Evolutionary conservation across 139 green algal species (phyloP), one percentile per base, ranked within the genome.

Genomic region (Tetradesmus obliquus): DNA sequence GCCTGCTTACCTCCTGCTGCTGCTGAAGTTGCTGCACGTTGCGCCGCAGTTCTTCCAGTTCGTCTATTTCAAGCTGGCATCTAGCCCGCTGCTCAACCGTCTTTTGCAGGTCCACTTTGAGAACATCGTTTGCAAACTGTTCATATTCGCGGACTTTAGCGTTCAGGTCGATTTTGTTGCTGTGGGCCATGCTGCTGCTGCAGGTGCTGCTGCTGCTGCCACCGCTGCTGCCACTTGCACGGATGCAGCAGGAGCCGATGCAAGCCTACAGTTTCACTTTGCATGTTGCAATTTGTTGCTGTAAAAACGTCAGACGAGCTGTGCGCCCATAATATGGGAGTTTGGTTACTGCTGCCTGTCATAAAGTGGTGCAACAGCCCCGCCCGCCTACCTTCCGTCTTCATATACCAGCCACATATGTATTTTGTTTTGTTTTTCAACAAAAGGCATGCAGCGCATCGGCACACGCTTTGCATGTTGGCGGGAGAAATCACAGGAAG

Each of bases 81-180:
- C 10, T 54, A 24, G 90, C 90, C 32, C 84, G 84, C 51, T 74
- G 84, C 24, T 84, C 32, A 7, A 84, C 62, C 2, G 90, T 66
- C 8, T 69, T 54, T 20, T 92, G 69, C 10, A 94, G 79, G 81
- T 94, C 92, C 0, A 57, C 85, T 54, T 90, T 90, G 1, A 95
- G 53, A 10, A 91, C 90, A 60, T 92, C 88, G 3, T 91, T 82
- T 1, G 58, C 24, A 57, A 94, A 94, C 5, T 45, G 45, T n/a
- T 93, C 89, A 53, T 94, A 94, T 45, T 93, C 62, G 3, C 20
- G 62, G 3, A 94, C 58, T 55, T 94, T 92, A 10, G 66, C 20
- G 22, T 53, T 51, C 51, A 93, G 71, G 9, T 86, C 82, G 20
- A 53, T 82, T n/a, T 9, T 82, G 76, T 55, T 51, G n/a, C 76